Evolutionary conservation across 768 basidiomycete genomes (phyloP).

Genomic region (Phylloporus arenicola): DNA sequence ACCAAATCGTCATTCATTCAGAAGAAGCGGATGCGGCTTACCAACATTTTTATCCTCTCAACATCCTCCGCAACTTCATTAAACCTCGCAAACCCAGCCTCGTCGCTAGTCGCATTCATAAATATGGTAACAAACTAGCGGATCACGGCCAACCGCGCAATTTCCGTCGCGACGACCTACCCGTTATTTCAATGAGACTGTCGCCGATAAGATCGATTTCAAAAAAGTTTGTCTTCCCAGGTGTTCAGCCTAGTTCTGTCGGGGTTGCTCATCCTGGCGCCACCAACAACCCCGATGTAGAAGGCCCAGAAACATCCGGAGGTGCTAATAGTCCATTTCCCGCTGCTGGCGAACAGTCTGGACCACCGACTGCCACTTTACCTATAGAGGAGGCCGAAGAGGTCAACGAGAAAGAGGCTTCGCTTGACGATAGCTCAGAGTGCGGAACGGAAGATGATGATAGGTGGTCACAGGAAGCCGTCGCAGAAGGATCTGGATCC

Average conservation of each 20-base stretch:
- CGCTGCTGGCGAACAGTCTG: slow-evolving; percentile 4
- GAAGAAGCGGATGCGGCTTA: slow-evolving; percentile 62
- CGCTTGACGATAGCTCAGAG: slow-evolving; percentile 6
- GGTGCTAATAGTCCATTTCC: neutral
- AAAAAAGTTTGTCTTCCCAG: slow-evolving; percentile 51
- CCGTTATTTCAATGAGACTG: slow-evolving; percentile 39
- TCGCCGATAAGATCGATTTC: slow-evolving; percentile 43
- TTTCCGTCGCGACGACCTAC: slow-evolving; percentile 28
- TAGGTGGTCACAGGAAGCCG: slow-evolving; percentile 16
- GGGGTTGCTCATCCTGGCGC: neutral
- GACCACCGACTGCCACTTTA: neutral
- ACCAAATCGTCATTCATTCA: slow-evolving; percentile 67
- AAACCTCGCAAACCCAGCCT: slow-evolving; percentile 23
- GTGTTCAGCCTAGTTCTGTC: slow-evolving; percentile 2
- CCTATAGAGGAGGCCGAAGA: neutral
- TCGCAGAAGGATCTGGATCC: slow-evolving; percentile 13
- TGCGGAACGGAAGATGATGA: slow-evolving; percentile 19
- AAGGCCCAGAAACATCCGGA: neutral
- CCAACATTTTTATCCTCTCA: slow-evolving; percentile 64
- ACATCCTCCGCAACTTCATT: slow-evolving; percentile 28
- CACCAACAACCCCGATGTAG: neutral
- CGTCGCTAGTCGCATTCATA: slow-evolving; percentile 6
- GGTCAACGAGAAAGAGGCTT: neutral
- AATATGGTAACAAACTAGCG: slow-evolving; percentile 1
- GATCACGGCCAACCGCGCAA: slow-evolving; percentile 3